Evolutionary conservation across 208 protist species (phyloP).

Genomic region (Leishmania turanica): DNA sequence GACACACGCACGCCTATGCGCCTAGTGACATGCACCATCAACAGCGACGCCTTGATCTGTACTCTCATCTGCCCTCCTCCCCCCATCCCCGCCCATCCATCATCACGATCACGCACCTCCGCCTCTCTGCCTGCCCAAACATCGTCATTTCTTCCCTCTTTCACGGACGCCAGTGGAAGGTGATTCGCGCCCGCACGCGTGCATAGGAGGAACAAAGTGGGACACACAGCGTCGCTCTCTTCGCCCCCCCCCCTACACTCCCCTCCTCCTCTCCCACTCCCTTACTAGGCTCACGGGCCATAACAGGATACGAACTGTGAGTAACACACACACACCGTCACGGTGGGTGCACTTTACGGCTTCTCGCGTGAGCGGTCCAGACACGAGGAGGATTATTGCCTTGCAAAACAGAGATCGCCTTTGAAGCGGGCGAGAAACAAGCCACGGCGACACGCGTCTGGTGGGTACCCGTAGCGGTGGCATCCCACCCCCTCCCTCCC

Average conservation of each 20-base stretch:
- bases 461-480: background rate
- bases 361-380: background rate
- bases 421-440: background rate
- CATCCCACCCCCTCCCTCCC: background rate
- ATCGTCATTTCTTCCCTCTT: conserved; percentile 4
- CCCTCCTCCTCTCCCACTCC: too few species aligned
- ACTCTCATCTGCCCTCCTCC: background rate
- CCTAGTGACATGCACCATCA: background rate
- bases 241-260: background rate
- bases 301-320: background rate
- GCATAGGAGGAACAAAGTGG: background rate
- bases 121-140: background rate
- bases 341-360: background rate
- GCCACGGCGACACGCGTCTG: background rate
- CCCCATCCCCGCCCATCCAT: background rate
- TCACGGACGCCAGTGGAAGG: background rate
- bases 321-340: background rate
- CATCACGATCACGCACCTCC: background rate
- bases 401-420: background rate
- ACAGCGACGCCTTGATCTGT: background rate
- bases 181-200: background rate
- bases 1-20: background rate
- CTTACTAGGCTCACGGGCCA: background rate
- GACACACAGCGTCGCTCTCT: background rate
- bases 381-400: background rate